Base-by-base conservation (phyloP, 768 basidiomycete species). In the Amanita inopinata region DNA sequence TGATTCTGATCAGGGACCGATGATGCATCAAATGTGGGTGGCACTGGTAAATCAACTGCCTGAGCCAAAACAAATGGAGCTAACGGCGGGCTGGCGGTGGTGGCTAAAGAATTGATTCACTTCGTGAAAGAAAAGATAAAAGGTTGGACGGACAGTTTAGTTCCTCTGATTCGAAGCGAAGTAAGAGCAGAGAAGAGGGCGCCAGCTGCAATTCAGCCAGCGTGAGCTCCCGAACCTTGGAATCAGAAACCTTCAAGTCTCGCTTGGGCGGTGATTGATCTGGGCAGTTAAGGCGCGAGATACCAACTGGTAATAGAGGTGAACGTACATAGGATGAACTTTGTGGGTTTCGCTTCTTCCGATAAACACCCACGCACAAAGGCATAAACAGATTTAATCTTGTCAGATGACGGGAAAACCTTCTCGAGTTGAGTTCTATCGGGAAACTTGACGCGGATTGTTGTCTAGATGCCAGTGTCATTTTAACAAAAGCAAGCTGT, bases 361-460 rank as follows among this genome's bases (percentile, higher is more conserved):
- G 76, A 64, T 24, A 94, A 64, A 15, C 76, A 74, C 23, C 67
- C 62, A 24, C 82, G 74, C 40, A 91, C 87, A 49, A 92, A 92
- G 7, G 83, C 85, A 56, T 94, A 93, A 6, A 94, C 76, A 2
- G 81, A 69, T 38, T 74, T 73, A 38, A 94, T 88, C 58, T 84
- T 91, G 60, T 79, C 76, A 3, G 73, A 73, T 4, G 90, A 91
- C 2, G 78, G 69, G 54, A 93, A 92, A 0, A 62, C 61, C 51
- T 76, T 80, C 62, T 94, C 90, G 10, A 94, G 68, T 54, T 83
- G 80, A 2, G 79, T 86, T 36, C 83, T 73, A 59, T 93, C 87
- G 15, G 78, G 65, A 61, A 93, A 94, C 52, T 74, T 75, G 50
- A 94, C 61, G 14, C 91, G 77, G 51, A 94, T 84, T 2, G 71